These are phyloP conservation scores for Penicillium robsamsonii DNA, from an alignment of 495 filamentous ascomycete species.

Conservation along the genomic window DNA sequence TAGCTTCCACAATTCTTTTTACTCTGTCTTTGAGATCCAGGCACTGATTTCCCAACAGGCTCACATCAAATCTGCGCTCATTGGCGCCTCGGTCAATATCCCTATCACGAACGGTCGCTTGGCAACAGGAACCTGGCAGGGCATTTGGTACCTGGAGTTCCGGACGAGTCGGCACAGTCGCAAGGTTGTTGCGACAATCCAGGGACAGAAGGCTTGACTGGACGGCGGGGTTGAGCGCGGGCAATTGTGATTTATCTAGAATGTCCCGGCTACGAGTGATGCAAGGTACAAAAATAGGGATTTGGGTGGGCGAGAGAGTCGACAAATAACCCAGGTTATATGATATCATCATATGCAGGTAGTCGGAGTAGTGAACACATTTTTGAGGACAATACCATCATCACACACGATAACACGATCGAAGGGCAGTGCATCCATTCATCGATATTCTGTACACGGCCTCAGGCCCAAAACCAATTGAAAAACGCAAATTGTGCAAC, in stretches of 20 bases:
- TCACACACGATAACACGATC: constrained; percentile 10
- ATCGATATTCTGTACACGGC: constrained; percentile 38
- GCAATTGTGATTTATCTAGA: constrained; percentile 22
- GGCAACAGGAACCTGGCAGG: constrained; percentile 68
- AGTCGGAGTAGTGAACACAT: constrained; percentile 27
- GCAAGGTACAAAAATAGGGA: constrained; percentile 4
- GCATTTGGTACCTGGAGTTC: constrained; percentile 96
- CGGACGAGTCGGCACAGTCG: constrained; percentile 69
- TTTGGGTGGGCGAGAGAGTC: not conserved
- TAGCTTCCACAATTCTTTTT: not conserved
- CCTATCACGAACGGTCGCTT: constrained; percentile 85
- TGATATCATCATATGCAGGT: constrained; percentile 18
- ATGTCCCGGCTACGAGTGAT: not conserved
- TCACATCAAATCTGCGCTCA: constrained; percentile 86
- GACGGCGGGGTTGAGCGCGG: constrained; percentile 10
- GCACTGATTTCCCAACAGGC: constrained; percentile 47
- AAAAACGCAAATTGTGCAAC: constrained; percentile 39
- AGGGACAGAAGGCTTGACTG: constrained; percentile 75
- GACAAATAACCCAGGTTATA: constrained; percentile 8
- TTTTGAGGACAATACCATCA: constrained; percentile 13
- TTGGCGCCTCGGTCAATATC: constrained; percentile 84
- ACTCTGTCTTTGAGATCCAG: constrained; percentile 11
- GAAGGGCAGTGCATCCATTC: constrained; percentile 28
- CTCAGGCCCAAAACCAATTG: constrained; percentile 28
- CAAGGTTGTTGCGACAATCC: constrained; percentile 87